phyloP scores from a whole-genome alignment of 106 monocot genomes.

The Xerophyta viscosa region DNA sequence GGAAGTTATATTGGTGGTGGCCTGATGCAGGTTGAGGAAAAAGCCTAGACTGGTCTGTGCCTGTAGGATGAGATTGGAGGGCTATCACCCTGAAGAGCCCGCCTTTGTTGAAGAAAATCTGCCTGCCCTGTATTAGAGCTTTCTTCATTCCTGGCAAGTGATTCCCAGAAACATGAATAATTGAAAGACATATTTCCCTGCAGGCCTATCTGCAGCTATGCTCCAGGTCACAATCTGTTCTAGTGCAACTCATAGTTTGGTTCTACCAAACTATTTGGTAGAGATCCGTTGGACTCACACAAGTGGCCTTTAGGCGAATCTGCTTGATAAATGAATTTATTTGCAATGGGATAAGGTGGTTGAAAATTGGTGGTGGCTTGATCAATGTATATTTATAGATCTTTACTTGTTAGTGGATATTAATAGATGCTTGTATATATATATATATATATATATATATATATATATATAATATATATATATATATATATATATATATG shows the following conservation, averaged over 20 bases:
- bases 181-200: slow-evolving; percentile 14
- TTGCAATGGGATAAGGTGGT: slow-evolving; percentile 21
- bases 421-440: too few species aligned
- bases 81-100: slow-evolving; percentile 27
- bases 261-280: slow-evolving; percentile 26
- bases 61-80: slow-evolving; percentile 32
- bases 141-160: slow-evolving; percentile 25
- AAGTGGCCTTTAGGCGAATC: slow-evolving; percentile 19
- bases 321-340: slow-evolving; percentile 12
- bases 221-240: slow-evolving; percentile 32
- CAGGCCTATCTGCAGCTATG: slow-evolving; percentile 28
- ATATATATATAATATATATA: too few species aligned
- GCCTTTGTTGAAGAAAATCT: slow-evolving; percentile 38
- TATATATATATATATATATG: too few species aligned
- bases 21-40: slow-evolving; percentile 30
- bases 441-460: too few species aligned
- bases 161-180: slow-evolving; percentile 22
- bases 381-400: too few species aligned
- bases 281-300: slow-evolving; percentile 30
- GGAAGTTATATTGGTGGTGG: slow-evolving; percentile 22
- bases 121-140: slow-evolving; percentile 21
- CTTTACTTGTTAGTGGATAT: slow-evolving; percentile 20
- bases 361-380: slow-evolving; percentile 21
- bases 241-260: slow-evolving; percentile 40
- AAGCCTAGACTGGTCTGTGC: slow-evolving; percentile 39